These are phyloP conservation scores for Seiridium cupressi DNA, from an alignment of 2,329 filamentous ascomycete genomes.

Conservation along the genomic window DNA sequence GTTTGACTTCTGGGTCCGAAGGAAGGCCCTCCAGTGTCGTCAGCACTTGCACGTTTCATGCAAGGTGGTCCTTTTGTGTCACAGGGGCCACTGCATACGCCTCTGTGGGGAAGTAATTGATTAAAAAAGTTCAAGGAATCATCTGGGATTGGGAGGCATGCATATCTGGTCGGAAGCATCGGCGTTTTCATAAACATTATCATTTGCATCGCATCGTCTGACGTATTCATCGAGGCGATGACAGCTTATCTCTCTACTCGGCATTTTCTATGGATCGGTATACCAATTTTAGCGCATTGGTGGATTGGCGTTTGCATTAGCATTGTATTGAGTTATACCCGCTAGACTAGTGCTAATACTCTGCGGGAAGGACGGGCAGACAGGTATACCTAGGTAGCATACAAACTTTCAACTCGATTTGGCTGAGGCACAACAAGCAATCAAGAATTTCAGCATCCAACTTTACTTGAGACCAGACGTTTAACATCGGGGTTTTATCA, in stretches of 20 bases:
- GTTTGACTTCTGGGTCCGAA: neutral
- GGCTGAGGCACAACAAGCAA: neutral
- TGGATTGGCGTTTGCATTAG: neutral
- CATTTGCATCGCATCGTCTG: neutral
- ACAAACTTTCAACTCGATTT: neutral
- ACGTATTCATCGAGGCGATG: neutral
- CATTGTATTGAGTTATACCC: neutral
- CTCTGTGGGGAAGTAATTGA: neutral
- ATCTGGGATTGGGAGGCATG: neutral
- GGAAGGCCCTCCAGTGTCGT: neutral
- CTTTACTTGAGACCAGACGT: too few relatives aligned
- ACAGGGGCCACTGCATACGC: neutral
- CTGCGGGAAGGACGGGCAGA: too few relatives aligned
- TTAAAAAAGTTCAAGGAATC: neutral
- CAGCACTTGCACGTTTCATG: constrained; percentile 1
- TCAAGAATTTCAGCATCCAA: too few relatives aligned
- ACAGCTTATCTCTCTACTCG: neutral
- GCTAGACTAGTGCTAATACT: neutral
- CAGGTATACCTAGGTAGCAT: neutral
- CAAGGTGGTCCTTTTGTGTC: neutral
- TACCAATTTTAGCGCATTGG: neutral
- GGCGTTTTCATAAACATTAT: neutral
- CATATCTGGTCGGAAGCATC: neutral
- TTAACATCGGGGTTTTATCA: too few relatives aligned
- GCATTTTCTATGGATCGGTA: neutral